These are phyloP conservation scores for Mucor mucedo DNA, from an alignment of 371 early-diverging fungal species.

Conservation along the genomic window DNA sequence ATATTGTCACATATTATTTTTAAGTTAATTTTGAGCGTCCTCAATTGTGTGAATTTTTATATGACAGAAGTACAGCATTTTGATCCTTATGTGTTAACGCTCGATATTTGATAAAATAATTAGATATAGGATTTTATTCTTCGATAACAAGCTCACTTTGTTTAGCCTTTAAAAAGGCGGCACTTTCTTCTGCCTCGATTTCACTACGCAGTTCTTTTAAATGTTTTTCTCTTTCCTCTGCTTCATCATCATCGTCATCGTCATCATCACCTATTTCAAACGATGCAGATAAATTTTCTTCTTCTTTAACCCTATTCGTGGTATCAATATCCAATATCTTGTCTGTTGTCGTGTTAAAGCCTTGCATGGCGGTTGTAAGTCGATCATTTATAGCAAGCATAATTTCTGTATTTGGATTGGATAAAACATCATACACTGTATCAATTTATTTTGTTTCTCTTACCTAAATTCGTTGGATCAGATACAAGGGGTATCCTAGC, in stretches of 20 bases:
- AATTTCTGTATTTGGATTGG: constrained; percentile 23
- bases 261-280: constrained; percentile 64
- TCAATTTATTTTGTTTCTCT: background rate
- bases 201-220: constrained; percentile 46
- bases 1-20: no score
- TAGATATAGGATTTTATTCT: no score
- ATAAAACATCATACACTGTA: background rate
- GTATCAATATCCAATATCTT: background rate
- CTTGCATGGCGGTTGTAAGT: constrained; percentile 31
- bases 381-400: constrained; percentile 46
- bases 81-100: no score
- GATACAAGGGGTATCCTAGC: constrained; percentile 36
- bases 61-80: no score
- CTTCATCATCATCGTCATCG: constrained; percentile 7
- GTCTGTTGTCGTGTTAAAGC: constrained; percentile 26
- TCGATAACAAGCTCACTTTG: constrained; percentile 5
- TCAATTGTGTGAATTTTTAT: no score
- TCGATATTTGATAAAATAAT: no score
- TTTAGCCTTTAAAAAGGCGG: constrained; percentile 37
- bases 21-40: no score
- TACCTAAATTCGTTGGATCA: constrained; percentile 51
- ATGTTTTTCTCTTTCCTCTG: constrained; percentile 6
- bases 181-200: constrained; percentile 53
- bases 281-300: constrained; percentile 28
- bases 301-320: background rate